Evolutionary conservation across 345 rosid genomes (phyloP).

Genomic region (Eucalyptus erythrocorys): DNA sequence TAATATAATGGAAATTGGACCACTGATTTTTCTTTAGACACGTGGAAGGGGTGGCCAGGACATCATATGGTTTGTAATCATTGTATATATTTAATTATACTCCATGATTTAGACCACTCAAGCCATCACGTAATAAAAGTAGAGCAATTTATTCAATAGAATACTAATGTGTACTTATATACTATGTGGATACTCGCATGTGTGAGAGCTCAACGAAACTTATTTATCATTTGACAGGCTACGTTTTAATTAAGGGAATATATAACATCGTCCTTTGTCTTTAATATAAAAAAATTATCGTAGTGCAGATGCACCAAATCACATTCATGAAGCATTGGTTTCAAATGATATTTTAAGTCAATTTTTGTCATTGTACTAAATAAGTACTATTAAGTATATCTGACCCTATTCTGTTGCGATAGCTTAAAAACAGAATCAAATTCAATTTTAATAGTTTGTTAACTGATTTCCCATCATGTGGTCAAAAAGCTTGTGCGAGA

Average conservation of each 20-base stretch:
- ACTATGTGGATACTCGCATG: not conserved
- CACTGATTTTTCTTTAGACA: not conserved
- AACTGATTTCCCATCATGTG: not conserved
- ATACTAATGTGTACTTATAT: not conserved
- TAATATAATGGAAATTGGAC: not conserved
- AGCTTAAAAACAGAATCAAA: not conserved
- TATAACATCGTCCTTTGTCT: not conserved
- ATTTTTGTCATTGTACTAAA: not conserved
- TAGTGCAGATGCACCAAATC: not conserved
- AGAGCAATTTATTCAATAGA: not conserved
- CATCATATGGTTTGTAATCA: not conserved
- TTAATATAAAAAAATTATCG: not conserved
- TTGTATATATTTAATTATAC: not conserved
- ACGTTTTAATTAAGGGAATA: not conserved
- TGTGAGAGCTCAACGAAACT: not conserved
- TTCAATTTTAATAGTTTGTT: not conserved
- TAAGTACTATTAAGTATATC: not conserved
- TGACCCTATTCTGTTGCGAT: not conserved
- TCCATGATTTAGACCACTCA: not conserved
- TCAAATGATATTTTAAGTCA: not conserved
- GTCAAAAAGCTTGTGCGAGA: not conserved
- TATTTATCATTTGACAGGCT: not conserved
- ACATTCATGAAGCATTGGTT: not conserved
- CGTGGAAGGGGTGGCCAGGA: not conserved
- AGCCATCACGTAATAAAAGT: not conserved